Base-by-base conservation (phyloP, 768 basidiomycete species). In the Pleurotus eryngii region DNA sequence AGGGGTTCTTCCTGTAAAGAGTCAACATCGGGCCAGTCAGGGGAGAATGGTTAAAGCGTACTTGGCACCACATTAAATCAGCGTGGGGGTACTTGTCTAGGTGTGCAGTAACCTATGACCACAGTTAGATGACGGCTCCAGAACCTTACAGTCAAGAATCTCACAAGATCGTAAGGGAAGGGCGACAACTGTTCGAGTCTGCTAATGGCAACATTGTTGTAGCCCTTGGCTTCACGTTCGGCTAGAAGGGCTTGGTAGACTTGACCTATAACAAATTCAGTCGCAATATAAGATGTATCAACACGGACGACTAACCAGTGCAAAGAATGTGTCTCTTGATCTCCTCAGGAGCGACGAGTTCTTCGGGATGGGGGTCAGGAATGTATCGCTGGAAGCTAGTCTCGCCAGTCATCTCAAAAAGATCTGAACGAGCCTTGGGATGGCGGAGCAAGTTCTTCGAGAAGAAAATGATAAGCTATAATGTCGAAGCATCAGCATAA, bases 51-150 rank as follows among this genome's bases (percentile, higher is more conserved):
- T 3, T 2, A 42, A n/a, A 24, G 39, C 74, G 56, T 68, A 83
- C 86, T 78, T 97, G 95, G 67, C 90, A 92, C 95, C 96, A 98
- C 46, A 94, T 77, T 39, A 96, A 70, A 62, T 90, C 89, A 37
- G 96, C 94, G 69, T 98, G 96, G 65, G 96, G 93, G 77, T 97
- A 98, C 72, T 86, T 85, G 78, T 99, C 97, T 37, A 99, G 81
- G 71, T 98, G 92, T 24, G 95, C 90, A 20, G 91, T 94, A 62
- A 98, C 69, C 91, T 93, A 60, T 11, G 62, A 55, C 46, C 17
- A 35, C n/a, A 49, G 37, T 14, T 60, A 48, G 59, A 61, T 46
- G 50, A 42, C 42, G 14, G 38, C 24, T 12, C 37, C 51, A 11
- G 45, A 22, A n/a, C n/a, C n/a, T 15, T 37, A 38, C 6, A 55